Evolutionary conservation across 139 green algal genomes (phyloP).

Genomic region (Edaphochlamys debaryana): DNA sequence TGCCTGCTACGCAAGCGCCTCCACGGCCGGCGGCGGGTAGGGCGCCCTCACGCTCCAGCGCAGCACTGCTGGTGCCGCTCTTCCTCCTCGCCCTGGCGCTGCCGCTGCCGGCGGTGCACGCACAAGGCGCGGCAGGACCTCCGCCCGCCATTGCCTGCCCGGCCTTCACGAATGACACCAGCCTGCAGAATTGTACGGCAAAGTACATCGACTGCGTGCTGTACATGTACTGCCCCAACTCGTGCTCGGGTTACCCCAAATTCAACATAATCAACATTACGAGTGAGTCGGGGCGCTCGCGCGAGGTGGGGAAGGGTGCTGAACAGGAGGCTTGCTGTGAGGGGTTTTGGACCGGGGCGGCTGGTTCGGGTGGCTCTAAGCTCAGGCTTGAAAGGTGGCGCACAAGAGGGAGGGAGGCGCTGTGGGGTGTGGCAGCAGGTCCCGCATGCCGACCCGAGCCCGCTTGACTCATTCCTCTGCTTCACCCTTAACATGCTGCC

Average conservation of each 20-base stretch:
- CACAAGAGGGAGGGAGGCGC: too few relatives aligned
- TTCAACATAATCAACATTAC: conserved; percentile 26
- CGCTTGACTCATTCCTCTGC: not conserved
- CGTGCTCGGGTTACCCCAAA: not conserved
- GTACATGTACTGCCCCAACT: conserved; percentile 40
- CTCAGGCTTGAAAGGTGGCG: not conserved
- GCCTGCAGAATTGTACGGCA: not conserved
- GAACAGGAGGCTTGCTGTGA: too few relatives aligned
- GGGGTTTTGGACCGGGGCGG: not conserved
- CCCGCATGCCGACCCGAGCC: not conserved
- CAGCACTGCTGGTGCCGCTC: too few relatives aligned
- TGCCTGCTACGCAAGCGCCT: too few relatives aligned
- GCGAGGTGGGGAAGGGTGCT: too few relatives aligned
- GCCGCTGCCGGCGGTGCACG: not conserved
- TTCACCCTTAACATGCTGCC: too few relatives aligned
- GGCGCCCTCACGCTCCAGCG: too few relatives aligned
- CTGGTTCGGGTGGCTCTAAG: not conserved
- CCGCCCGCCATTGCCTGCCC: not conserved
- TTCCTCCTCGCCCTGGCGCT: too few relatives aligned
- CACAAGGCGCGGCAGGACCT: not conserved
- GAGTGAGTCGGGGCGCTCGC: not conserved
- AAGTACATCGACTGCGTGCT: conserved; percentile 27
- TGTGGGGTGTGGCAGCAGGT: too few relatives aligned
- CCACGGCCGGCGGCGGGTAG: too few relatives aligned
- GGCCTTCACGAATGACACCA: not conserved